Base-by-base conservation (phyloP, 106 monocot genomes). In the Platanthera zijinensis region DNA sequence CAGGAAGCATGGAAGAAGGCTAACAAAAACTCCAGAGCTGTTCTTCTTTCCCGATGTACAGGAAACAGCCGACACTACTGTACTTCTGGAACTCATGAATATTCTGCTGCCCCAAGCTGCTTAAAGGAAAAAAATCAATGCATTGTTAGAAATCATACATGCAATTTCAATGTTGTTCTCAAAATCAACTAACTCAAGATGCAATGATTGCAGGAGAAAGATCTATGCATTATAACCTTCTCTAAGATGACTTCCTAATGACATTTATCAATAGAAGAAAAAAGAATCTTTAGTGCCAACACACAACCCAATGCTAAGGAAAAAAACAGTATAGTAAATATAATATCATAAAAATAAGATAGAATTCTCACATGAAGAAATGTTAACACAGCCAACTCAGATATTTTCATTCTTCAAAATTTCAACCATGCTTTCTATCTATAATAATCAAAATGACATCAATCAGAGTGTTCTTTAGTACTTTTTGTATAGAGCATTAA, bases 71-170 rank as follows among this genome's bases (percentile, higher is more conserved):
- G 82, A 80, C 88, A 81, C 82, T 76, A 92, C 80, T 45, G 85
- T 81, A 78, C 87, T 89, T 87, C 75, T 86, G 84, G 92, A 90
- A 92, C 67, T 94, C 94, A 99, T 94, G 85, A 99, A 96, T 84
- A 84, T 78, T 69, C 72, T 56, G 70, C 85, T 92, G 70, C 81
- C 86, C 76, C 72, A 18, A 83, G 73, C 92, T 92, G 86, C 72
- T 76, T 51, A 51, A 18, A 72, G 19, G n/a, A 72, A 72, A 7
- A 63, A 14, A 56, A 66, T 32, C 30, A 13, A 30, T 8, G 12
- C 66, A 32, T 12, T 66, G 66, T 66, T 66, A 66, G 32, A 12
- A 12, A 39, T 32, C 10, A 10, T 10, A 25, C 32, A 10, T 39
- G 12, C 32, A 66, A 32, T 30, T 30, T 66, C 25, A 30, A 30